A percentile compares a stretch with the other conserved stretches of the same genome.
These are phyloP conservation scores for Zygosaccharomyces sapae DNA, from an alignment of 1,139 yeast genomes.

Conservation along the genomic window DNA sequence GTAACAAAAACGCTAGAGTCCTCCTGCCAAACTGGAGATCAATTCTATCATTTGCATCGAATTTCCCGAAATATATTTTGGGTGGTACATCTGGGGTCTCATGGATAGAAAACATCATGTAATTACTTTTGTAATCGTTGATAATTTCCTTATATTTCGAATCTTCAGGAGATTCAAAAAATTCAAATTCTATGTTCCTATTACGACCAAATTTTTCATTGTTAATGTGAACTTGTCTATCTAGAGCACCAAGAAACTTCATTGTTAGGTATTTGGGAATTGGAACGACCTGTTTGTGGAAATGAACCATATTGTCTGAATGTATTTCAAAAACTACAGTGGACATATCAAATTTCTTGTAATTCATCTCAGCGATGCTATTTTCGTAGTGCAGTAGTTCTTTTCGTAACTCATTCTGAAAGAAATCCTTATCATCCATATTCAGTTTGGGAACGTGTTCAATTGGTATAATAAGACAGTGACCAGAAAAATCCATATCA, in stretches of 20 bases:
- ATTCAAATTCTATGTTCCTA: slow-evolving; percentile 43
- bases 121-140: slow-evolving; percentile 40
- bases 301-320: slow-evolving; percentile 55
- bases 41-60: slow-evolving; percentile 37
- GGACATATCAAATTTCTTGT: slow-evolving; percentile 40
- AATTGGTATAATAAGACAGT: slow-evolving; percentile 78
- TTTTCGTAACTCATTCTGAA: slow-evolving; percentile 38
- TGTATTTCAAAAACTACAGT: slow-evolving; percentile 62
- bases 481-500: slow-evolving; percentile 63
- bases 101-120: slow-evolving; percentile 38
- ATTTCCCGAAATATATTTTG: slow-evolving; percentile 32
- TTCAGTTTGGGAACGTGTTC: slow-evolving; percentile 57
- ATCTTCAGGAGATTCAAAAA: slow-evolving; percentile 30
- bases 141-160: slow-evolving; percentile 33
- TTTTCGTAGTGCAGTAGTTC: slow-evolving; percentile 45
- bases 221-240: slow-evolving; percentile 45
- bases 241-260: slow-evolving; percentile 40
- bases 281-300: slow-evolving; percentile 62
- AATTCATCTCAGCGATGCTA: slow-evolving; percentile 47
- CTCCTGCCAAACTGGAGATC: slow-evolving; percentile 80
- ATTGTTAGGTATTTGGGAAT: slow-evolving; percentile 44
- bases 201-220: slow-evolving; percentile 47
- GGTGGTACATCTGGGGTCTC: slow-evolving; percentile 35
- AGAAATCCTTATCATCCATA: slow-evolving; percentile 19
- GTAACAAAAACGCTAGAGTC: slow-evolving; percentile 59